Evolutionary conservation across 331 rosid species (phyloP).

Genomic region (Acacia pycnantha): DNA sequence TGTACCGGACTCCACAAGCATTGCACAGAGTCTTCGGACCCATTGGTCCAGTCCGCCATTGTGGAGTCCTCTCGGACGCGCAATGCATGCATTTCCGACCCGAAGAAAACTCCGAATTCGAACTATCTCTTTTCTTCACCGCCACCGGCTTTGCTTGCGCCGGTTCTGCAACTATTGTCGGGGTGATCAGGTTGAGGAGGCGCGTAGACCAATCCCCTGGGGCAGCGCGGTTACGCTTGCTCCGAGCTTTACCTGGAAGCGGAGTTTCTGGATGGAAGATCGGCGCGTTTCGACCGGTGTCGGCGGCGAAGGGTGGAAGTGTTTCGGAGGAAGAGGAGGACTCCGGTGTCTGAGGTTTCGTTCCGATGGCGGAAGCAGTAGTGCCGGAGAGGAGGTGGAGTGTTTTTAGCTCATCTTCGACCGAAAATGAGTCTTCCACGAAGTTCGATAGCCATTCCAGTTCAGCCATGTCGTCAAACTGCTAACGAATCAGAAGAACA

Average conservation of each 20-base stretch:
- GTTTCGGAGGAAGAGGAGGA: constrained; percentile 85
- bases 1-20: constrained; percentile 90
- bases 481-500: constrained; percentile 22
- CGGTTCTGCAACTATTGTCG: constrained; percentile 4
- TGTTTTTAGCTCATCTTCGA: constrained; percentile 67
- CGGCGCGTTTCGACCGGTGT: constrained; percentile 48
- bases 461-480: constrained; percentile 91
- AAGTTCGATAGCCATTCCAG: constrained; percentile 97
- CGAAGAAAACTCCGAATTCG: constrained; percentile 38
- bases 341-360: constrained; percentile 68
- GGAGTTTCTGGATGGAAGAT: constrained; percentile 72
- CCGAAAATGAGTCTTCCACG: constrained; percentile 90
- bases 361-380: neutral
- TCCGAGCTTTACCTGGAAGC: constrained; percentile 90
- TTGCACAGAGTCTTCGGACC: constrained; percentile 95
- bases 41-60: constrained; percentile 96
- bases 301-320: constrained; percentile 41
- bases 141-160: constrained; percentile 11
- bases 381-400: constrained; percentile 57
- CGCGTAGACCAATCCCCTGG: constrained; percentile 99
- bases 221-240: constrained; percentile 96
- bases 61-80: constrained; percentile 92
- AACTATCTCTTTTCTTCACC: constrained; percentile 54
- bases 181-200: constrained; percentile 61
- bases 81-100: constrained; percentile 91